Conservation (phyloP, 2,329 filamentous ascomycete species). For the Fusarium praegraminearum region DNA sequence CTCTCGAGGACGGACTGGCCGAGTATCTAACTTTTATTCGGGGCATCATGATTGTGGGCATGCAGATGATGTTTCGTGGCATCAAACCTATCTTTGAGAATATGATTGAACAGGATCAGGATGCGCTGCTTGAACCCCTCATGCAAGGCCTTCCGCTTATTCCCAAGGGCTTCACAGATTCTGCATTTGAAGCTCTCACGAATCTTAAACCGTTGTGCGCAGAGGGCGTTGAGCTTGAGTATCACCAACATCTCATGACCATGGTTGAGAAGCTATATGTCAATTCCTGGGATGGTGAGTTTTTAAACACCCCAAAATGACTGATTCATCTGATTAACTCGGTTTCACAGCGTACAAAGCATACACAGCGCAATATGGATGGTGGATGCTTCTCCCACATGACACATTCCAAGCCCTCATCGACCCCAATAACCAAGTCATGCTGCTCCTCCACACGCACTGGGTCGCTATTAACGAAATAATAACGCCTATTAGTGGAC, state of each 20-base stretch:
- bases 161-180: constrained; percentile 58
- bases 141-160: constrained; percentile 62
- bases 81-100: constrained; percentile 64
- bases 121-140: constrained; percentile 57
- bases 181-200: constrained; percentile 59
- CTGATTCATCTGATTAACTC: constrained; percentile 26
- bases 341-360: constrained; percentile 59
- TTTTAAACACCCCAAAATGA: neutral
- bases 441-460: constrained; percentile 63
- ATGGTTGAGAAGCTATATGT: constrained; percentile 65
- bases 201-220: constrained; percentile 59
- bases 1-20: constrained; percentile 68
- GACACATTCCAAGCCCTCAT: constrained; percentile 63
- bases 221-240: constrained; percentile 59
- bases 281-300: constrained; percentile 65
- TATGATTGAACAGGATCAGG: constrained; percentile 57
- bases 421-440: constrained; percentile 60
- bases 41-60: constrained; percentile 66
- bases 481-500: constrained; percentile 62
- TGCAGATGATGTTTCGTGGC: constrained; percentile 65
- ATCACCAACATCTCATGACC: constrained; percentile 58
- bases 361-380: constrained; percentile 64
- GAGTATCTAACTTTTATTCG: constrained; percentile 72
- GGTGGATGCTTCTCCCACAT: constrained; percentile 70
- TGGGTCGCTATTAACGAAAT: constrained; percentile 68